Evolutionary conservation across 352 stramenopile species (phyloP).

Genomic region (Pythium guiyangense): DNA sequence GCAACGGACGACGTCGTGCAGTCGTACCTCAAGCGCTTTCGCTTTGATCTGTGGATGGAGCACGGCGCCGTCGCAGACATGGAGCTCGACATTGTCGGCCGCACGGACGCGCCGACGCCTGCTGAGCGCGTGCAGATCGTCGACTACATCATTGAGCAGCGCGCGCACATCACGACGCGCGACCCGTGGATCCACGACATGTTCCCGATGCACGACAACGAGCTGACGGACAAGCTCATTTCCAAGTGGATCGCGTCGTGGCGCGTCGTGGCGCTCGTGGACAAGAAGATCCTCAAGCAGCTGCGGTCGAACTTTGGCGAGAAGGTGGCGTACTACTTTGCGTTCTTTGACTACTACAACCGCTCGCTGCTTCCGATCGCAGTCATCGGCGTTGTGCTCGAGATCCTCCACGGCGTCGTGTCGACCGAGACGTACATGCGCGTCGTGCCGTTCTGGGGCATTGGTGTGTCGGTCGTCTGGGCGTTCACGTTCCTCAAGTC

Average conservation of each 20-base stretch:
- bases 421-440: constrained; percentile 73
- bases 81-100: constrained; percentile 59
- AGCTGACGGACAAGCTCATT: constrained; percentile 62
- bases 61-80: constrained; percentile 78
- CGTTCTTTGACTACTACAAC: constrained; percentile 85
- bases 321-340: constrained; percentile 87
- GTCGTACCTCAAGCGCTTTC: constrained; percentile 59
- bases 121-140: constrained; percentile 84
- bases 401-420: constrained; percentile 46
- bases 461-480: constrained; percentile 78
- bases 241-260: constrained; percentile 62
- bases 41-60: constrained; percentile 72
- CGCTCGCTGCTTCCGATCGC: constrained; percentile 67
- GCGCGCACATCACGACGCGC: constrained; percentile 43
- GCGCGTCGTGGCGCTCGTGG: constrained; percentile 40
- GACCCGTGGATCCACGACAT: constrained; percentile 79
- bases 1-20: constrained; percentile 57
- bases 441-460: constrained; percentile 74
- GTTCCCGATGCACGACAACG: constrained; percentile 80
- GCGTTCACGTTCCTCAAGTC: constrained; percentile 80
- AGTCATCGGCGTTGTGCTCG: constrained; percentile 53
- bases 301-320: constrained; percentile 82
- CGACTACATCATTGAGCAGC: constrained; percentile 80
- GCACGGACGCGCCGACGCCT: constrained; percentile 55
- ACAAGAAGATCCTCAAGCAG: constrained; percentile 60